Evolutionary conservation across 805 yeast species (phyloP).

Genomic region (Starmerella potacharoeniae): DNA sequence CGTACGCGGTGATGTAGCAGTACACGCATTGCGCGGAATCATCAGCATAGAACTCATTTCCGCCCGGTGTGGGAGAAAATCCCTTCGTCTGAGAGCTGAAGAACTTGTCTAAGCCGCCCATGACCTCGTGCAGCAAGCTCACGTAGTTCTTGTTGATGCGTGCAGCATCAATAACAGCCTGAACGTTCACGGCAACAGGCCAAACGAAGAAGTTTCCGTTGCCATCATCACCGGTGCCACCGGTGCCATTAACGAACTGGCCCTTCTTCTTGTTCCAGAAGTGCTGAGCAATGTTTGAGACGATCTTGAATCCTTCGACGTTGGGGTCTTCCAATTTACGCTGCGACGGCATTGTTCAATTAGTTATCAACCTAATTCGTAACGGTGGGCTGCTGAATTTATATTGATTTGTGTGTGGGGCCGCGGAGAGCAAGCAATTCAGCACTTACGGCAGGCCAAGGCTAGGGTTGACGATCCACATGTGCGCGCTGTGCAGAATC

Average conservation of each 20-base stretch:
- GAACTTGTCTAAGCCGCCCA: slow-evolving; percentile 41
- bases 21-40: slow-evolving; percentile 67
- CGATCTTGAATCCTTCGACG: slow-evolving; percentile 24
- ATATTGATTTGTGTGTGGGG: neutral
- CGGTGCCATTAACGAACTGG: slow-evolving; percentile 24
- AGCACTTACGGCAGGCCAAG: neutral
- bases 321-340: slow-evolving; percentile 23
- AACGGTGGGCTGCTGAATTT: neutral
- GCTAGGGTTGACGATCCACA: neutral
- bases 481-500: slow-evolving; percentile 1
- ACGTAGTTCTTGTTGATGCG: slow-evolving; percentile 37
- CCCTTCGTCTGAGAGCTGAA: slow-evolving; percentile 42
- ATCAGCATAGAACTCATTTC: slow-evolving; percentile 55
- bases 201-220: slow-evolving; percentile 49
- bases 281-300: slow-evolving; percentile 15
- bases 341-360: neutral
- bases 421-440: neutral
- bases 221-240: slow-evolving; percentile 36
- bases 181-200: slow-evolving; percentile 56
- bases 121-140: slow-evolving; percentile 44
- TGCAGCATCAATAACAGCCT: slow-evolving; percentile 58
- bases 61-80: slow-evolving; percentile 54
- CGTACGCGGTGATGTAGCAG: slow-evolving; percentile 54
- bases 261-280: slow-evolving; percentile 24
- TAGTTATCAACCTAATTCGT: neutral